Conservation (phyloP, 2,329 filamentous ascomycete species). For the Aspergillus arachidicola region DNA sequence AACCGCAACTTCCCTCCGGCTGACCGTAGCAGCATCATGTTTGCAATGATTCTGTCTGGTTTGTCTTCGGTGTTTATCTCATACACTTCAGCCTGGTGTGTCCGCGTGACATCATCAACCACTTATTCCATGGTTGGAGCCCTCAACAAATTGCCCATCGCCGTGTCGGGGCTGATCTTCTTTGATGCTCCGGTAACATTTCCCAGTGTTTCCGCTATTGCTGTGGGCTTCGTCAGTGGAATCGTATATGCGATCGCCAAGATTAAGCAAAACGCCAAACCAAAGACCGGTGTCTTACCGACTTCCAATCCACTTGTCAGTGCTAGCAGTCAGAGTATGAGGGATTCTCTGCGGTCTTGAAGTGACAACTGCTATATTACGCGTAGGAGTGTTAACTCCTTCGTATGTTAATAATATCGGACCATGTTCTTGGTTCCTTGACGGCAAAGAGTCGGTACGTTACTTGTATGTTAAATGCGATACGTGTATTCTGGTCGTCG, state of each 20-base stretch:
- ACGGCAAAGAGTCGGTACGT: slow-evolving; percentile 8
- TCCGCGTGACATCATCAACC: slow-evolving; percentile 93
- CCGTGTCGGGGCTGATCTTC: slow-evolving; percentile 88
- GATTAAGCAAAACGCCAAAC: slow-evolving; percentile 72
- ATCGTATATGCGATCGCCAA: slow-evolving; percentile 88
- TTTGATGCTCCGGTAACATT: slow-evolving; percentile 93
- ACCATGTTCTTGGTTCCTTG: background rate
- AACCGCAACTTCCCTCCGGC: slow-evolving; percentile 84
- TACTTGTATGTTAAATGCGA: slow-evolving; percentile 31
- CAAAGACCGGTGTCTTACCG: slow-evolving; percentile 69
- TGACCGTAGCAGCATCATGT: slow-evolving; percentile 74
- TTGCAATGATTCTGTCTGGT: slow-evolving; percentile 92
- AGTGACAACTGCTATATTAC: slow-evolving; percentile 7
- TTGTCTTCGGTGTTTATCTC: slow-evolving; percentile 95
- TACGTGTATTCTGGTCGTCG: slow-evolving; percentile 18
- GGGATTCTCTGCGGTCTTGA: slow-evolving; percentile 76
- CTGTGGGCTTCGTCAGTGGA: slow-evolving; percentile 87
- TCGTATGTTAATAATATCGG: background rate
- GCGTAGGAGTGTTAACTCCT: background rate
- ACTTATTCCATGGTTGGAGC: slow-evolving; percentile 99
- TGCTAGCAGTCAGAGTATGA: slow-evolving; percentile 86
- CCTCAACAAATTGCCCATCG: slow-evolving; percentile 96
- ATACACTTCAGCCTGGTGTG: slow-evolving; percentile 99
- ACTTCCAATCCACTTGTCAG: slow-evolving; percentile 73
- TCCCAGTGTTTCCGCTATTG: slow-evolving; percentile 87